These are phyloP conservation scores for Cyberlindnera samutprakarnensis DNA, from an alignment of 805 yeast species.

Conservation along the genomic window DNA sequence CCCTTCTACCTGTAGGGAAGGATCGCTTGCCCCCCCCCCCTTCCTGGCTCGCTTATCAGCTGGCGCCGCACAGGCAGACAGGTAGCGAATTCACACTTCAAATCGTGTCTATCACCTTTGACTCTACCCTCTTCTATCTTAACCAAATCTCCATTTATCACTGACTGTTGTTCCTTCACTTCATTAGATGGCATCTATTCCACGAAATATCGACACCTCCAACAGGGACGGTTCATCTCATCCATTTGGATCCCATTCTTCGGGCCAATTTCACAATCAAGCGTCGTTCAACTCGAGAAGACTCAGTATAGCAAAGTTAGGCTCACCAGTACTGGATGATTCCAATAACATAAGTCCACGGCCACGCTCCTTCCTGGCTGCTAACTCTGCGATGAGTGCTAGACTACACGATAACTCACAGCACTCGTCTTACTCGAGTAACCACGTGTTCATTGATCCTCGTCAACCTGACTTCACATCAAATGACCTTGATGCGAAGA, in stretches of 20 bases:
- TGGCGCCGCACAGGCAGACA: too few species aligned
- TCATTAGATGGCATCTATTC: constrained; percentile 1
- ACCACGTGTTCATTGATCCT: constrained; percentile 12
- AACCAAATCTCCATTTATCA: too few species aligned
- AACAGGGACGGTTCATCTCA: background rate
- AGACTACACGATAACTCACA: background rate
- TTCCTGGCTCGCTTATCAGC: too few species aligned
- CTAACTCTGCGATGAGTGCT: background rate
- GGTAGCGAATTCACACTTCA: too few species aligned
- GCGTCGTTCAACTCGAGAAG: constrained; percentile 7
- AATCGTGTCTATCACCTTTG: too few species aligned
- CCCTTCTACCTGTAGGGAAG: too few species aligned
- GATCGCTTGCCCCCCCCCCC: too few species aligned
- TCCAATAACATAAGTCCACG: constrained; percentile 5
- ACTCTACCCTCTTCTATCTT: too few species aligned
- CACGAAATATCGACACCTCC: background rate
- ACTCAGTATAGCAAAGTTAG: constrained; percentile 13
- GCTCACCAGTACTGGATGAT: constrained; percentile 9
- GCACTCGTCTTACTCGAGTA: constrained; percentile 2
- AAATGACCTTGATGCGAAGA: constrained; percentile 6
- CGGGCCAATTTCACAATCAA: background rate
- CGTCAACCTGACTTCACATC: constrained; percentile 14
- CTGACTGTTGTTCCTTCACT: too few species aligned
- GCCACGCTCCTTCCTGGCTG: background rate
- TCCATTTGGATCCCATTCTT: background rate